These are phyloP conservation scores for Neoscytalidium dimidiatum DNA, from an alignment of 2,329 filamentous ascomycete species.

Conservation along the genomic window DNA sequence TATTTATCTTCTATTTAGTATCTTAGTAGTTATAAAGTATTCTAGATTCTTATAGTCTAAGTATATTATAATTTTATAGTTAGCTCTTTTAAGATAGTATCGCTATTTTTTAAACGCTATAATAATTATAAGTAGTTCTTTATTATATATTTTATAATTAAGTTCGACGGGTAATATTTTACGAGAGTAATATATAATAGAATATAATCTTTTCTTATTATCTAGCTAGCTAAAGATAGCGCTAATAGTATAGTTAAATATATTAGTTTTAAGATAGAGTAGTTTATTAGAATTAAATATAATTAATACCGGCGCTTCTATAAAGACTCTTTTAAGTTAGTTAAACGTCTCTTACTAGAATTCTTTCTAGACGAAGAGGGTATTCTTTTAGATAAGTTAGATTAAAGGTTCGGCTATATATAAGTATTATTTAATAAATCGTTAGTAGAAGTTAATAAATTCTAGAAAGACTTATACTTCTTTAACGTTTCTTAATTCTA, in stretches of 20 bases:
- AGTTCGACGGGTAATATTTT: conserved; percentile 23
- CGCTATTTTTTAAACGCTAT: conserved; percentile 28
- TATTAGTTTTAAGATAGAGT: neutral
- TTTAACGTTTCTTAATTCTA: too few species aligned
- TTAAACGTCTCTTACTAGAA: too few species aligned
- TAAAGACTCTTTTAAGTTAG: too few species aligned
- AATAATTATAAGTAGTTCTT: conserved; percentile 38
- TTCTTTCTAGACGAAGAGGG: too few species aligned
- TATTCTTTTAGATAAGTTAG: too few species aligned
- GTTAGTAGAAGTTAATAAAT: too few species aligned
- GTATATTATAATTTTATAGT: conserved; percentile 24
- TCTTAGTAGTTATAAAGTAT: too few species aligned
- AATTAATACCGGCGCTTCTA: neutral
- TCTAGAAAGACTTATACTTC: too few species aligned
- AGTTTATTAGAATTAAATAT: neutral
- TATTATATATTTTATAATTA: conserved; percentile 38
- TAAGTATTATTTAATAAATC: too few species aligned
- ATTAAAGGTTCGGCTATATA: too few species aligned
- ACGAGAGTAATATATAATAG: neutral
- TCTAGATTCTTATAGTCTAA: conserved; percentile 32
- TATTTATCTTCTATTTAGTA: neutral
- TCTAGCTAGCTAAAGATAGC: neutral
- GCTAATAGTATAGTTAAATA: neutral
- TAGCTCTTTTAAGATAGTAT: conserved; percentile 24
- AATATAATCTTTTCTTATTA: neutral